phyloP scores from a whole-genome alignment of 306 rosid species.

The Prunus armeniaca region DNA sequence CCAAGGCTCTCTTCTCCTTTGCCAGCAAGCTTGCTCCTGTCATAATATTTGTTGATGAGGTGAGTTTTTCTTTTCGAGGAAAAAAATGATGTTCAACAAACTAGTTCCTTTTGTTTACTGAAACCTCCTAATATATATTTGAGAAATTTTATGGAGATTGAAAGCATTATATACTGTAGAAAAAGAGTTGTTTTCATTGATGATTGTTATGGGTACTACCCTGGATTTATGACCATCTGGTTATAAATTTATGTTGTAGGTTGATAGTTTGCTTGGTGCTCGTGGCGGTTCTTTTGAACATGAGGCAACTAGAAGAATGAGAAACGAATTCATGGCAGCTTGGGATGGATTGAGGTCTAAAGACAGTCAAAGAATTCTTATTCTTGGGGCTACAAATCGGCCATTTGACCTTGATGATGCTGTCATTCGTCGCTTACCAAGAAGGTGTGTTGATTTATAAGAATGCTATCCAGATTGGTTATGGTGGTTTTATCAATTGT shows the following conservation, averaged over 20 bases:
- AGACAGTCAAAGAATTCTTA: conserved; percentile 87
- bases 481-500: conserved; percentile 1
- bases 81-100: background rate
- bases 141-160: background rate
- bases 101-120: background rate
- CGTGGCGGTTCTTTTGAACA: conserved; percentile 98
- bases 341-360: conserved; percentile 99
- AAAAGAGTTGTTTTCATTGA: background rate
- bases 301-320: conserved; percentile 99
- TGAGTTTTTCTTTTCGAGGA: conserved; percentile 24
- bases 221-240: background rate
- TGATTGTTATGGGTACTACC: background rate
- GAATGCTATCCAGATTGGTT: background rate
- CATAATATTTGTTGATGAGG: conserved; percentile 96
- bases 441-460: conserved; percentile 52
- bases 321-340: conserved; percentile 99
- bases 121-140: background rate
- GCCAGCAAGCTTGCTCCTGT: conserved; percentile 98
- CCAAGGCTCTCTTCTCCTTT: conserved; percentile 94
- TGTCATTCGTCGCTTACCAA: conserved; percentile 95
- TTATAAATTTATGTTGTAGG: conserved; percentile 42
- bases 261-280: conserved; percentile 99
- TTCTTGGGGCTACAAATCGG: conserved; percentile 96
- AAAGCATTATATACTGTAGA: background rate
- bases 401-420: conserved; percentile 99